These are phyloP conservation scores for Rhizopogon salebrosus DNA, from an alignment of 768 basidiomycete species.

Conservation along the genomic window DNA sequence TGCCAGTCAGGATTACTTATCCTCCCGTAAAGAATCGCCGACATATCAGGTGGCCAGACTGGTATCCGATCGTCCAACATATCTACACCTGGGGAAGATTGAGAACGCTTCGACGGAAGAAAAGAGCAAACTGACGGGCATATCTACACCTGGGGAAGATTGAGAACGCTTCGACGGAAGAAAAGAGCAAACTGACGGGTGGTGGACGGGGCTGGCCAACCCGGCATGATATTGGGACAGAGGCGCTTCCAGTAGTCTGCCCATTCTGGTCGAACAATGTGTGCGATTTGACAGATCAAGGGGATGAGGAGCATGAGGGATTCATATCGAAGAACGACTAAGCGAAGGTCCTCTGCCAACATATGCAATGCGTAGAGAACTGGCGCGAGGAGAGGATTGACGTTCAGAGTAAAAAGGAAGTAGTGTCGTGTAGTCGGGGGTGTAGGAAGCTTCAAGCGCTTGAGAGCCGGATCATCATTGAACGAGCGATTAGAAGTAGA, in stretches of 20 bases:
- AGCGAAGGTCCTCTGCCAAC: slow-evolving; percentile 65
- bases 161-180: not conserved
- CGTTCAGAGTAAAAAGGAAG: slow-evolving; percentile 21
- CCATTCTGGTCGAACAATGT: slow-evolving; percentile 77
- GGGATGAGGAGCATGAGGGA: slow-evolving; percentile 55
- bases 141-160: slow-evolving; percentile 31
- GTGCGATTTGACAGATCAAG: slow-evolving; percentile 57
- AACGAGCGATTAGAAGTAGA: slow-evolving; percentile 44
- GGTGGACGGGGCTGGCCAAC: slow-evolving; percentile 51
- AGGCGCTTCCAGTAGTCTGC: slow-evolving; percentile 89
- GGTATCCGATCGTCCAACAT: slow-evolving; percentile 66
- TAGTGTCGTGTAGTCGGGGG: slow-evolving; percentile 21
- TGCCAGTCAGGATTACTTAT: slow-evolving; percentile 68
- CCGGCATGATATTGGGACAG: slow-evolving; percentile 54
- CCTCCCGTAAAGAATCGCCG: slow-evolving; percentile 53
- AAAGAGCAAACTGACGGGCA: slow-evolving; percentile 14
- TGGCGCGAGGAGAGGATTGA: slow-evolving; percentile 47
- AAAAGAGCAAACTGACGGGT: slow-evolving; percentile 13
- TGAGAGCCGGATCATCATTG: slow-evolving; percentile 55
- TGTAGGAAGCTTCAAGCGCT: slow-evolving; percentile 35
- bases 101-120: not conserved
- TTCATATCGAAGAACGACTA: slow-evolving; percentile 50
- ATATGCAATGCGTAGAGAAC: slow-evolving; percentile 75
- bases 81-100: slow-evolving; percentile 30
- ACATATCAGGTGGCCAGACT: slow-evolving; percentile 74